Conservation (phyloP, 805 yeast genomes). For the Debaryomyces castellii region DNA sequence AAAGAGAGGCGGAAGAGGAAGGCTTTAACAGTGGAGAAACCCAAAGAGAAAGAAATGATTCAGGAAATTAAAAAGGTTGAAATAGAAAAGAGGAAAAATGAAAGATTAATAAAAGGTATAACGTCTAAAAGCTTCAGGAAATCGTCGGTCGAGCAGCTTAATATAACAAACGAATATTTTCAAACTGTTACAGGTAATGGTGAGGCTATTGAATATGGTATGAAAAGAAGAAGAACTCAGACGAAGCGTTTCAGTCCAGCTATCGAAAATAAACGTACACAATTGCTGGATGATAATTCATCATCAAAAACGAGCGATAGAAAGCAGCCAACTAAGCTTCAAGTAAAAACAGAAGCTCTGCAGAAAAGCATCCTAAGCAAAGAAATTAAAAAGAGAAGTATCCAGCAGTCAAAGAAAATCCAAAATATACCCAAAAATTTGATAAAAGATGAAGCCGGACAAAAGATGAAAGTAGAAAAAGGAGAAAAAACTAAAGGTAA, state of each 20-base stretch:
- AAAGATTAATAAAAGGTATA: not conserved
- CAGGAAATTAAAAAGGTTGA: not conserved
- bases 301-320: constrained; percentile 10
- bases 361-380: constrained; percentile 8
- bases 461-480: too few relatives aligned
- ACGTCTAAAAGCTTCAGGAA: not conserved
- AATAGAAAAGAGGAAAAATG: constrained; percentile 4
- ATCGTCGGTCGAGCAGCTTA: not conserved
- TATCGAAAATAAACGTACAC: constrained; percentile 11
- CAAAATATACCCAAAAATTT: not conserved
- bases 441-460: not conserved
- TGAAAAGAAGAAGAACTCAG: constrained; percentile 30
- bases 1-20: too few relatives aligned
- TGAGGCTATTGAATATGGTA: constrained; percentile 28
- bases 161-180: constrained; percentile 33
- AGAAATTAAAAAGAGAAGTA: constrained; percentile 10
- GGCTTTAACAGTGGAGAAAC: too few relatives aligned
- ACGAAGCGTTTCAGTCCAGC: constrained; percentile 22
- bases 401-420: constrained; percentile 4
- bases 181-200: constrained; percentile 42
- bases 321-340: constrained; percentile 2
- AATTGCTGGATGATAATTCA: constrained; percentile 7
- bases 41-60: constrained; percentile 2
- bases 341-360: not conserved
- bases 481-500: not conserved